Evolutionary conservation across 768 basidiomycete species (phyloP).

Genomic region (Phanerochaete carnosa): DNA sequence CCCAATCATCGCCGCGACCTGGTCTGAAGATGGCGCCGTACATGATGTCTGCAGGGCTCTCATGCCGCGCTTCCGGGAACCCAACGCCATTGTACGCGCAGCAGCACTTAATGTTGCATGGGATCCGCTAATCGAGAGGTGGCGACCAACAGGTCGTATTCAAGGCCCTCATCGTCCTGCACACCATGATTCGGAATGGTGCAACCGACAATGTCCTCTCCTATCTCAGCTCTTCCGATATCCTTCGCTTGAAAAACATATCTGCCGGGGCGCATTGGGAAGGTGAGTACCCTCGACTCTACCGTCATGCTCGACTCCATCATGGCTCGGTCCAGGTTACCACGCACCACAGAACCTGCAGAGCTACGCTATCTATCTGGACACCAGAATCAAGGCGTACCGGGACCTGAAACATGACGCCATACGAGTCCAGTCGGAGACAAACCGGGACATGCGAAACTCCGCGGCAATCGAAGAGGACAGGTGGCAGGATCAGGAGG

Average conservation of each 20-base stretch:
- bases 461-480: conserved; percentile 63
- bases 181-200: conserved; percentile 97
- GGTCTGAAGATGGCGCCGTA: conserved; percentile 90
- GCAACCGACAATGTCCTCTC: conserved; percentile 88
- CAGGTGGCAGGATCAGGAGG: conserved; percentile 11
- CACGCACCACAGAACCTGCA: conserved; percentile 81
- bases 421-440: conserved; percentile 89
- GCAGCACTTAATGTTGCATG: not conserved
- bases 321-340: conserved; percentile 55
- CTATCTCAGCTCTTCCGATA: conserved; percentile 77
- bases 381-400: conserved; percentile 84
- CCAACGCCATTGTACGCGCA: conserved; percentile 80
- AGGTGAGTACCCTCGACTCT: conserved; percentile 42
- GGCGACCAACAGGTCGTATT: conserved; percentile 76
- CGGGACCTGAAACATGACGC: conserved; percentile 92
- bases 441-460: conserved; percentile 80
- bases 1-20: conserved; percentile 95
- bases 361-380: conserved; percentile 85
- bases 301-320: not conserved
- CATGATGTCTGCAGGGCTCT: conserved; percentile 92
- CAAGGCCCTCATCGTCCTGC: conserved; percentile 93
- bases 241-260: conserved; percentile 80
- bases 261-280: conserved; percentile 77
- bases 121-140: not conserved
- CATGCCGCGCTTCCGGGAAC: conserved; percentile 80